Percentiles rank a stretch among this genome's conserved stretches.
Evolutionary conservation across 1,284 basidiomycete genomes (phyloP).

Genomic region (Sanguinoderma infundibulare): DNA sequence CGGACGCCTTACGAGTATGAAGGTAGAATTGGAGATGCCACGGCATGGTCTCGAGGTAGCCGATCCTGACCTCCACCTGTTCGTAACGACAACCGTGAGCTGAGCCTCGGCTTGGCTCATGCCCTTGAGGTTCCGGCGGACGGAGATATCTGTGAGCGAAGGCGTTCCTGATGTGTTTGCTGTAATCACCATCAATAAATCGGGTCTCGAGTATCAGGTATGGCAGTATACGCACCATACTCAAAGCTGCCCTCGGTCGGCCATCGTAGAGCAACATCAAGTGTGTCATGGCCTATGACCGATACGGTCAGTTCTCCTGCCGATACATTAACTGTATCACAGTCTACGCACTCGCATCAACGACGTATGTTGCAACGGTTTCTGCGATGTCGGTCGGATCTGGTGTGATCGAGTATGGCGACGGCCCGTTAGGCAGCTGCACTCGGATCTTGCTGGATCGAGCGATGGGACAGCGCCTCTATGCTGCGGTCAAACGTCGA

Average conservation of each 20-base stretch:
- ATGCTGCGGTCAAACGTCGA: slow-evolving; percentile 75
- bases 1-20: slow-evolving; percentile 70
- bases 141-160: slow-evolving; percentile 50
- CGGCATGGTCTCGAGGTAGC: slow-evolving; percentile 92
- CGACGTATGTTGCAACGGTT: slow-evolving; percentile 50
- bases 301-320: background rate
- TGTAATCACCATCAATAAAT: slow-evolving; percentile 25
- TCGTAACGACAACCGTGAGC: slow-evolving; percentile 73
- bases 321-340: background rate
- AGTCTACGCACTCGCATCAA: slow-evolving; percentile 46
- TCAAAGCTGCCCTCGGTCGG: slow-evolving; percentile 53
- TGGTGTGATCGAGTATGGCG: slow-evolving; percentile 51
- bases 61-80: slow-evolving; percentile 58
- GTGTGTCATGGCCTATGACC: slow-evolving; percentile 25
- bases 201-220: slow-evolving; percentile 3
- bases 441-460: slow-evolving; percentile 57
- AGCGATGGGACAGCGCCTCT: slow-evolving; percentile 64
- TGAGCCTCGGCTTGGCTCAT: slow-evolving; percentile 78
- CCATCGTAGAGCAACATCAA: slow-evolving; percentile 65
- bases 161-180: slow-evolving; percentile 31
- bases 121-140: slow-evolving; percentile 77
- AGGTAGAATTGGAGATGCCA: slow-evolving; percentile 92
- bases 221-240: slow-evolving; percentile 52
- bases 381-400: slow-evolving; percentile 44
- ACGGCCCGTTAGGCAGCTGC: slow-evolving; percentile 43